phyloP scores from a whole-genome alignment of 2,329 filamentous ascomycete species.

The Fusarium pininemorale region DNA sequence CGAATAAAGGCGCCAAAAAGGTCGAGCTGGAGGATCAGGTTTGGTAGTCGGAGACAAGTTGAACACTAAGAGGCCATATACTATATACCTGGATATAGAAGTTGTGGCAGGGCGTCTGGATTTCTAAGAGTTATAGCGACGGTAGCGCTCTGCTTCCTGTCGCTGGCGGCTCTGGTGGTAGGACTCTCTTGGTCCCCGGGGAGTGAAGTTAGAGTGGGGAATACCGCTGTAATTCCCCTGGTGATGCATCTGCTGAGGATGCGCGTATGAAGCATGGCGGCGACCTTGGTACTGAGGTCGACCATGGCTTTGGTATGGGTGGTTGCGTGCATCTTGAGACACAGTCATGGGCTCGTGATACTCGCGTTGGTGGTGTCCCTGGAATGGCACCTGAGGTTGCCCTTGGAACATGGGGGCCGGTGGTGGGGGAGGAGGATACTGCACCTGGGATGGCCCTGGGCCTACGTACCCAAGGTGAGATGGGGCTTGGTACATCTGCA shows the following conservation, averaged over 20 bases:
- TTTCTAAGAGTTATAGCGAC: neutral
- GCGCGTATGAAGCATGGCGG: constrained; percentile 4
- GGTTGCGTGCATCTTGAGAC: neutral
- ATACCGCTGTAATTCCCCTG: neutral
- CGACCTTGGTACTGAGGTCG: neutral
- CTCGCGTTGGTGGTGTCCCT: neutral
- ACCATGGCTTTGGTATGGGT: neutral
- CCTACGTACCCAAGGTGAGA: neutral
- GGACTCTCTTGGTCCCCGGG: neutral
- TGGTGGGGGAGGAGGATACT: neutral
- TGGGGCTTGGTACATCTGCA: neutral
- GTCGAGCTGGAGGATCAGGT: neutral
- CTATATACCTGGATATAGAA: neutral
- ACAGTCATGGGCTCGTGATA: neutral
- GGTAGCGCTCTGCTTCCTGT: constrained; percentile 5
- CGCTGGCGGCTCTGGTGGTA: constrained; percentile 4
- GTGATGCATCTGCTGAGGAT: neutral
- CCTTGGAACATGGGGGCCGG: neutral
- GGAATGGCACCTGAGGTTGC: neutral
- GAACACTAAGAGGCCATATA: neutral
- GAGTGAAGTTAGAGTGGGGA: neutral
- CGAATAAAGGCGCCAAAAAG: neutral
- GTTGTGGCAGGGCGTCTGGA: neutral
- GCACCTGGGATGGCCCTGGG: neutral
- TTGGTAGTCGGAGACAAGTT: neutral